Base-by-base conservation (phyloP, 2,329 filamentous ascomycete species). In the Achaetomium macrosporum region DNA sequence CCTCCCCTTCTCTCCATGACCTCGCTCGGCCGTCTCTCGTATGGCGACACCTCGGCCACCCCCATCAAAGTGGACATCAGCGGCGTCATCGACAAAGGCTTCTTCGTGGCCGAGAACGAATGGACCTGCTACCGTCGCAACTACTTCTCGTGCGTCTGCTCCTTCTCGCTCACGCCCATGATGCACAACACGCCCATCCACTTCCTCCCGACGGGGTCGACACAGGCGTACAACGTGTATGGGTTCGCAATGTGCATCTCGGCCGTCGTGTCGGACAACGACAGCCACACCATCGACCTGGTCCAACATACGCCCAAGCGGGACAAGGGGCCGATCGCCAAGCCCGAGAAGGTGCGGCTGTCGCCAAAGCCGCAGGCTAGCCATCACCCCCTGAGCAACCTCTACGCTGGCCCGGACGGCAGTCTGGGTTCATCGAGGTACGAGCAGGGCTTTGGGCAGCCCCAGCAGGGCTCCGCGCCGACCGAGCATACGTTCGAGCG, bases 111-210 rank as follows among this genome's bases (percentile, higher is more conserved):
- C 3, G 90, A 95, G 51, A 77, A 81, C 16, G 88, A 91, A 62
- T 96, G 90, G 90, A 96, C 90, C 0, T 95, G 90, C 71, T 96
- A 96, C 66, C 79, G 90, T 33, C 80, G 91, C 41, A 96, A 96
- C 67, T 96, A 96, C 70, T 93, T 96, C 66, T 85, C 88, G 0
- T 90, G 93, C 49, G 82, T 85, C 47, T 92, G 88, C 67, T 88
- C 86, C 3, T 96, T 85, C 69, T 79, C 78, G 12, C 72, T 96
- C 20, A 75, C 76, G 39, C 87, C 87, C 1, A 33, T 56, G 40
- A 36, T 71, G 48, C 69, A 72, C 1, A 71, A 67, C n/a, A 65
- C 71, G n/a, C 62, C 68, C 1, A 71, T 82, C 55, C 73, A 78
- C 36, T 70, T 84, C 72, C 75, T 75, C 65, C 66, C 75, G 62